These are phyloP conservation scores for Brasenia schreberi DNA, from an alignment of 164 flowering plant genomes.

Conservation along the genomic window DNA sequence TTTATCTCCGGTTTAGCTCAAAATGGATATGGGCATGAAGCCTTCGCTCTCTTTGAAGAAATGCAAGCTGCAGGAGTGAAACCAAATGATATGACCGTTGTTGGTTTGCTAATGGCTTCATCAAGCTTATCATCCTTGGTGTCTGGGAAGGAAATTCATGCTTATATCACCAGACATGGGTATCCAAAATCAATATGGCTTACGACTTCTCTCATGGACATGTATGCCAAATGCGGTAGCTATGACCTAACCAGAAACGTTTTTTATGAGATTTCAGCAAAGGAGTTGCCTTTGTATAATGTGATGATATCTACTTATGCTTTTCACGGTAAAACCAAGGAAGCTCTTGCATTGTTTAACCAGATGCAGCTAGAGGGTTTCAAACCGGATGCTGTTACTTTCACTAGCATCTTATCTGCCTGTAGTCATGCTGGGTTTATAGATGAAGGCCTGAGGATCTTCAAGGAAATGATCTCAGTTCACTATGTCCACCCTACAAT, in stretches of 20 bases:
- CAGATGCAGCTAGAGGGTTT: constrained; percentile 21
- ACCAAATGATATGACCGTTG: constrained; percentile 30
- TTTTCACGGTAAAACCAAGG: constrained; percentile 34
- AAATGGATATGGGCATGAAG: constrained; percentile 32
- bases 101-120: constrained; percentile 38
- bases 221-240: constrained; percentile 69
- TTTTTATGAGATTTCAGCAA: constrained; percentile 21
- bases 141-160: constrained; percentile 47
- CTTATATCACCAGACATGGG: constrained; percentile 23
- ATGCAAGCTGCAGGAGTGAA: constrained; percentile 45
- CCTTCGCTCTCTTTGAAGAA: constrained; percentile 23
- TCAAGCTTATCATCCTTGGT: constrained; percentile 18
- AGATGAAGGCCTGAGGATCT: constrained; percentile 37
- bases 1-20: constrained; percentile 50
- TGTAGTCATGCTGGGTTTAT: constrained; percentile 48
- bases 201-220: constrained; percentile 41
- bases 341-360: constrained; percentile 33
- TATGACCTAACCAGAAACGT: constrained; percentile 26
- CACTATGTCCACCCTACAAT: constrained; percentile 27
- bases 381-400: constrained; percentile 44
- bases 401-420: constrained; percentile 40
- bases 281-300: constrained; percentile 43
- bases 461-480: constrained; percentile 22
- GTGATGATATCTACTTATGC: constrained; percentile 50
- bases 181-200: constrained; percentile 15